Conservation (phyloP, 106 monocot genomes). For the Alisma plantagoaquatica region DNA sequence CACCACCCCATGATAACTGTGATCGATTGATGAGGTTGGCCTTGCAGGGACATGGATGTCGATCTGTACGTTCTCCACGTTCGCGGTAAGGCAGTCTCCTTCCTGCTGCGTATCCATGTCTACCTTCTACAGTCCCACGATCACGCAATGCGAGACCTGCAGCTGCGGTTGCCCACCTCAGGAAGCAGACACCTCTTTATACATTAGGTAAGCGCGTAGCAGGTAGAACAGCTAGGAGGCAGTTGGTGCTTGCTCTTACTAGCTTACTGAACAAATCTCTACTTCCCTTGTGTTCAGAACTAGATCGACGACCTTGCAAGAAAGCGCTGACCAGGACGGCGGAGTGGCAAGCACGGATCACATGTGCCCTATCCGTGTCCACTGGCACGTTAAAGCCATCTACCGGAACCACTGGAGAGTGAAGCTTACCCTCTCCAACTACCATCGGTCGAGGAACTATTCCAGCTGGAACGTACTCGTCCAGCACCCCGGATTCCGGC, state of each 20-base stretch:
- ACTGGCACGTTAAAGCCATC: slow-evolving; percentile 21
- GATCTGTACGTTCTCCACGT: slow-evolving; percentile 13
- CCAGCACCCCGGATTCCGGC: slow-evolving; percentile 9
- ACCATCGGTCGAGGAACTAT: slow-evolving; percentile 2
- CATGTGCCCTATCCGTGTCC: slow-evolving; percentile 17
- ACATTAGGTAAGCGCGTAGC: neutral
- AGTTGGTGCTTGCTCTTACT: neutral
- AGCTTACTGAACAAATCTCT: neutral
- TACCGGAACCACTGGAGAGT: slow-evolving; percentile 16
- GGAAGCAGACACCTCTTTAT: no score
- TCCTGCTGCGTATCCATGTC: slow-evolving; percentile 17
- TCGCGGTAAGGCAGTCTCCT: slow-evolving; percentile 2
- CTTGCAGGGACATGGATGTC: slow-evolving; percentile 22
- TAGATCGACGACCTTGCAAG: neutral
- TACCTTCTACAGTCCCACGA: slow-evolving; percentile 18
- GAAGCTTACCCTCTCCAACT: slow-evolving; percentile 18
- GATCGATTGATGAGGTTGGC: neutral
- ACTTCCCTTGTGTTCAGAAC: neutral
- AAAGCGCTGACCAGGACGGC: neutral
- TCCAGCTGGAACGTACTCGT: slow-evolving; percentile 12
- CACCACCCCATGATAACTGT: neutral
- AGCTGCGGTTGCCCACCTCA: slow-evolving; percentile 9
- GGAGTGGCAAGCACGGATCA: slow-evolving; percentile 9
- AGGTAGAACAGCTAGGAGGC: neutral
- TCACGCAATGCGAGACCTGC: slow-evolving; percentile 13